phyloP scores from a whole-genome alignment of 805 yeast species.

The Cyberlindnera mycetangii region DNA sequence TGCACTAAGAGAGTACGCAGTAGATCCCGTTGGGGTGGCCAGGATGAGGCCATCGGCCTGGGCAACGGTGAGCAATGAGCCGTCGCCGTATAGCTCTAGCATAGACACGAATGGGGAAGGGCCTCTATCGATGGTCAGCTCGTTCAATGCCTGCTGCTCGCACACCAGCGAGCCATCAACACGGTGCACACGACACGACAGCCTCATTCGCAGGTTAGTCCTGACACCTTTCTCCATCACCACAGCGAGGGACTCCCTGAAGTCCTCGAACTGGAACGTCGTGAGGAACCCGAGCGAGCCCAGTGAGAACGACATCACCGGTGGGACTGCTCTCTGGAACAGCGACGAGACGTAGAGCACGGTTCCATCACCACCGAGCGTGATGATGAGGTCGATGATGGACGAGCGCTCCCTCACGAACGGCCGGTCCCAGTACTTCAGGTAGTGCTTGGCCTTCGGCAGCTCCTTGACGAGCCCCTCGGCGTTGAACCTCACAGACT shows the following conservation, averaged over 20 bases:
- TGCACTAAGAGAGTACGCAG: conserved; percentile 92
- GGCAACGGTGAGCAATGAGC: conserved; percentile 77
- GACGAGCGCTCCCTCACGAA: conserved; percentile 44
- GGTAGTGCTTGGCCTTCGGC: conserved; percentile 42
- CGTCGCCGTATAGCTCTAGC: conserved; percentile 87
- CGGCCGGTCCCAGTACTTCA: conserved; percentile 69
- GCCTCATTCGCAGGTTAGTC: conserved; percentile 80
- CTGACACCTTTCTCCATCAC: conserved; percentile 70
- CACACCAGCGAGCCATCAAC: conserved; percentile 40
- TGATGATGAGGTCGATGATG: conserved; percentile 71
- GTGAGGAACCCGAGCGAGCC: conserved; percentile 94
- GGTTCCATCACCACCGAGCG: conserved; percentile 97
- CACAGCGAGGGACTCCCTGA: conserved; percentile 51
- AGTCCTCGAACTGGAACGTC: conserved; percentile 75
- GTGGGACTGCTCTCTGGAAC: conserved; percentile 86
- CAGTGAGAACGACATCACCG: conserved; percentile 81
- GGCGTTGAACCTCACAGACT: conserved; percentile 62
- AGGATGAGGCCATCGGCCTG: conserved; percentile 93
- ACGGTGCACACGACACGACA: conserved; percentile 71
- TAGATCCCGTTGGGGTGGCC: conserved; percentile 95
- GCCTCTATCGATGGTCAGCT: conserved; percentile 88
- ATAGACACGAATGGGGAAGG: conserved; percentile 91
- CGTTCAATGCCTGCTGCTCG: conserved; percentile 78
- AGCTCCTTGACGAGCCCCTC: conserved; percentile 46
- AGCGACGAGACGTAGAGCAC: conserved; percentile 84